A percentile compares a stretch with the other conserved stretches of the same genome.
These are phyloP conservation scores for Lotus japonicus DNA, from an alignment of 306 rosid species.

Conservation along the genomic window DNA sequence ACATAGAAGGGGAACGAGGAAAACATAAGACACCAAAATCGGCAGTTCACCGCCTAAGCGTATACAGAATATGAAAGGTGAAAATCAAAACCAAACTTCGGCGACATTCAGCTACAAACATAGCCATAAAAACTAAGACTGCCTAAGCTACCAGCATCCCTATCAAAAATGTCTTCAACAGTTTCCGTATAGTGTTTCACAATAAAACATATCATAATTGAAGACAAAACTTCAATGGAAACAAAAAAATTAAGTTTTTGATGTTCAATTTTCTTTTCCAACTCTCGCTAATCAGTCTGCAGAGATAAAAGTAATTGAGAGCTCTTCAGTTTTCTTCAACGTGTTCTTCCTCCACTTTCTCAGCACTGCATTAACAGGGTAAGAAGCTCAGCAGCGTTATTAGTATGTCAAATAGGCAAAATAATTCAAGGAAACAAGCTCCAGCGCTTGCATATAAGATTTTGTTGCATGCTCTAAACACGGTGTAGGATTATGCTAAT, in stretches of 20 bases:
- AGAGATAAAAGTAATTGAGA: conserved; percentile 10
- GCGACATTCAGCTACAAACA: conserved; percentile 24
- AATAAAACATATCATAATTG: conserved; percentile 25
- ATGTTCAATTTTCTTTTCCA: conserved; percentile 25
- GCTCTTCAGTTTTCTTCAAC: conserved; percentile 48
- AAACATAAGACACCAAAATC: neutral
- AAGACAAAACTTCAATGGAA: conserved; percentile 29
- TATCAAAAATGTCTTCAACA: conserved; percentile 45
- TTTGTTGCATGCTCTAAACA: neutral
- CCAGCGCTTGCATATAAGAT: neutral
- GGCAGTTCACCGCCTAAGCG: conserved; percentile 18
- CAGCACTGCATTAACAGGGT: conserved; percentile 58
- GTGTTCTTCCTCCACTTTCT: conserved; percentile 25
- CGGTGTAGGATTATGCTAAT: neutral
- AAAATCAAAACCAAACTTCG: neutral
- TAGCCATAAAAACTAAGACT: conserved; percentile 16
- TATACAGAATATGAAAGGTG: conserved; percentile 25
- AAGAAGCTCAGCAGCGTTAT: neutral
- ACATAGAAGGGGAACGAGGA: neutral
- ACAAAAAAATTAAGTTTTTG: conserved; percentile 13
- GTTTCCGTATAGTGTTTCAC: conserved; percentile 15
- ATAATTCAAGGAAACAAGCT: neutral
- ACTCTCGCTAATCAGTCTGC: conserved; percentile 18
- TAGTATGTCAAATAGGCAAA: neutral
- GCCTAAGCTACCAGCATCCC: conserved; percentile 26